Percentiles rank a stretch among this genome's conserved stretches.
These are phyloP conservation scores for Saccharum officinarum DNA, from an alignment of 176 grass and related monocot genomes.

Conservation along the genomic window DNA sequence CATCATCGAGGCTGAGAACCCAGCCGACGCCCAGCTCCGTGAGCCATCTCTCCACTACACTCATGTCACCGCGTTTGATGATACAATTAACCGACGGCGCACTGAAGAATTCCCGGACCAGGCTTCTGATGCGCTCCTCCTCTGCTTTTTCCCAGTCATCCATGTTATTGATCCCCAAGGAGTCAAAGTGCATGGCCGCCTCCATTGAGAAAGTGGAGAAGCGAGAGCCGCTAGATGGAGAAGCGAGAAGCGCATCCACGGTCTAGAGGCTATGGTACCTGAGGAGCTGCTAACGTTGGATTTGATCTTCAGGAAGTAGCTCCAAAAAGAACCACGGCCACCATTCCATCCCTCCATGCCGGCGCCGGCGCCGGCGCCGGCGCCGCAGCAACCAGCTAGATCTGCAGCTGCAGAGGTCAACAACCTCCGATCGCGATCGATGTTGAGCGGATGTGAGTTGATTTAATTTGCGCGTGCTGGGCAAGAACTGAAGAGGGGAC, in stretches of 20 bases:
- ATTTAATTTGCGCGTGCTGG: no score
- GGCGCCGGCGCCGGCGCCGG: no score
- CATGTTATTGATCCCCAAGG: no score
- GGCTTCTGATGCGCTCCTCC: neutral
- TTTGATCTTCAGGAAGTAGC: neutral
- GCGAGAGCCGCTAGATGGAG: neutral
- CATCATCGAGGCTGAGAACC: neutral
- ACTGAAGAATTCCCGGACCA: neutral
- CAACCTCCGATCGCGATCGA: no score
- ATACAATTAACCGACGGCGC: neutral
- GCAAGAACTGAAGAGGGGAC: no score
- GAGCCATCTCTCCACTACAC: neutral
- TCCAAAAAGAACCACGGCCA: neutral
- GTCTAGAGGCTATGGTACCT: neutral
- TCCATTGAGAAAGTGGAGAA: neutral
- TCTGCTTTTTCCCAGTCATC: neutral
- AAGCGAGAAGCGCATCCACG: no score
- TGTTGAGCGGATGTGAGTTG: no score
- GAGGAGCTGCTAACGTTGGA: neutral
- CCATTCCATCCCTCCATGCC: neutral
- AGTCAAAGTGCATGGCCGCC: neutral
- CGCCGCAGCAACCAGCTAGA: no score
- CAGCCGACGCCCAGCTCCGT: neutral
- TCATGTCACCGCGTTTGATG: neutral
- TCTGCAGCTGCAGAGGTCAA: no score